Conservation (phyloP, 2,329 filamentous ascomycete genomes). For the Aspergillus sp. region DNA sequence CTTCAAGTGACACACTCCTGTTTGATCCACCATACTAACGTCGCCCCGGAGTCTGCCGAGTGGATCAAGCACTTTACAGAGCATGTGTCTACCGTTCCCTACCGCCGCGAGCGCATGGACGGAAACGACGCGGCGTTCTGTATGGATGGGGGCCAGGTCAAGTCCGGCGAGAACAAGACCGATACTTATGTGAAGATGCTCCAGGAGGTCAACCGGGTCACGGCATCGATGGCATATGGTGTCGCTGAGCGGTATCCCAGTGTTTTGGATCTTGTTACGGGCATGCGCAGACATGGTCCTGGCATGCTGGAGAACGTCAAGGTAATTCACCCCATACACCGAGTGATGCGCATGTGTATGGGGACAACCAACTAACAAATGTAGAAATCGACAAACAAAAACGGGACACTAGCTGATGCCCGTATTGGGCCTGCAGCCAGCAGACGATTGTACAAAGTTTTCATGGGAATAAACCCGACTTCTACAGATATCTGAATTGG, state of each 20-base stretch:
- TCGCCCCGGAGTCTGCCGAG: conserved; percentile 62
- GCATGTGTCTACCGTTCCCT: conserved; percentile 73
- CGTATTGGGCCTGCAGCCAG: conserved; percentile 49
- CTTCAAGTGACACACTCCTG: conserved; percentile 66
- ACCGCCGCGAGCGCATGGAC: conserved; percentile 52
- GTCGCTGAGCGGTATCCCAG: conserved; percentile 61
- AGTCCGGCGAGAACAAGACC: conserved; percentile 60
- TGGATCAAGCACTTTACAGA: conserved; percentile 75
- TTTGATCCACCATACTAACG: conserved; percentile 67
- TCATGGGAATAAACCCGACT: conserved; percentile 45
- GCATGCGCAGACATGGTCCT: conserved; percentile 59
- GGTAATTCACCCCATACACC: conserved; percentile 21
- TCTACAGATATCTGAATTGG: conserved; percentile 40
- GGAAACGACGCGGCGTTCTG: conserved; percentile 61
- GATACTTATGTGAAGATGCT: conserved; percentile 75
- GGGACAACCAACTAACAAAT: background rate
- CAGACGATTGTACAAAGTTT: conserved; percentile 48
- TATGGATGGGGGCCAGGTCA: conserved; percentile 76
- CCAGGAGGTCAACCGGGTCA: conserved; percentile 70
- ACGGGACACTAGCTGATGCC: conserved; percentile 43
- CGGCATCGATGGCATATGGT: conserved; percentile 68
- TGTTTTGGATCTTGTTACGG: conserved; percentile 57
- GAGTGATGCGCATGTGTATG: no score
- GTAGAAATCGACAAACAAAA: conserved; percentile 49
- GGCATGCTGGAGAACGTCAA: conserved; percentile 60